Evolutionary conservation across 2,329 filamentous ascomycete genomes (phyloP).

Genomic region (Diaporthe sp.): DNA sequence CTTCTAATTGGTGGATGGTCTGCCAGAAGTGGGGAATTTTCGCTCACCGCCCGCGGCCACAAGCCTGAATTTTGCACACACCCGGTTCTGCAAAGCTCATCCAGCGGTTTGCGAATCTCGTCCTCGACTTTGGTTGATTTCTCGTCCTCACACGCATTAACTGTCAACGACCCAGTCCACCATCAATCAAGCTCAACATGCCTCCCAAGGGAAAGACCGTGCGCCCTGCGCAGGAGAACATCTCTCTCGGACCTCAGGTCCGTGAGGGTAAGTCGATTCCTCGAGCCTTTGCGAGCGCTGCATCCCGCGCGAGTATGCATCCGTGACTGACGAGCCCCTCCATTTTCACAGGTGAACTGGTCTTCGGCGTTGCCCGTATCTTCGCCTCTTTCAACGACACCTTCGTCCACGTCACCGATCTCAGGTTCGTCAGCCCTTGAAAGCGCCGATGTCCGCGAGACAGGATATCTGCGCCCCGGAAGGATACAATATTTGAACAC

Average conservation of each 20-base stretch:
- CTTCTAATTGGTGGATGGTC: constrained; percentile 17
- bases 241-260: constrained; percentile 96
- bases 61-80: constrained; percentile 31
- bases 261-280: constrained; percentile 80
- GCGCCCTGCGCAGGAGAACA: constrained; percentile 92
- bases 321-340: constrained; percentile 40
- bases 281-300: not conserved
- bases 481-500: not conserved
- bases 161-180: constrained; percentile 42
- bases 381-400: constrained; percentile 96
- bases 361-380: constrained; percentile 98
- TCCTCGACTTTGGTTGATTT: constrained; percentile 23
- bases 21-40: not conserved
- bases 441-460: constrained; percentile 30
- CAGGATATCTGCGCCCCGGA: not conserved
- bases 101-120: not conserved
- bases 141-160: constrained; percentile 35
- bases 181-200: constrained; percentile 72
- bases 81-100: constrained; percentile 29
- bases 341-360: constrained; percentile 81
- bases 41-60: constrained; percentile 42
- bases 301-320: not conserved
- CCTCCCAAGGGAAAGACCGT: constrained; percentile 87
- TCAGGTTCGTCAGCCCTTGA: constrained; percentile 73
- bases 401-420: constrained; percentile 99